Base-by-base conservation (phyloP, 257 asterid genomes). In the Plantago major region DNA sequence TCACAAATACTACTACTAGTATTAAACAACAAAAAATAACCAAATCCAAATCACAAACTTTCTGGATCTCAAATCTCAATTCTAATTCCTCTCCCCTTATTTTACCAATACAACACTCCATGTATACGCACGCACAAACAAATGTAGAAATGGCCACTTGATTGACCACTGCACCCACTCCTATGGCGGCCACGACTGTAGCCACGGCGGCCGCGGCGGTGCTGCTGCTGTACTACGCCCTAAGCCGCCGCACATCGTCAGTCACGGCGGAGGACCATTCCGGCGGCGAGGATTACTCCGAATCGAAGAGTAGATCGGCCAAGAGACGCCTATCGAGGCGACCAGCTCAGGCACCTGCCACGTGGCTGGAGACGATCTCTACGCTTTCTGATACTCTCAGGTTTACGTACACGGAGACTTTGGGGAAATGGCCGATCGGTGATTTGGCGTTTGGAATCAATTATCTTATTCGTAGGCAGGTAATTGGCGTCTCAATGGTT, bases 361-460 rank as follows among this genome's bases (percentile, higher is more conserved):
- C 99, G 7, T 93, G 99, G 97, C 64, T 93, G 71, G 97, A 93
- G 71, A 93, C 99, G n/a, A 87, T 93, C 18, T 88, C 96, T 11
- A 93, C 99, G 2, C 79, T 93, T 45, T 87, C 99, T 0, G 99
- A 93, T 84, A 89, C 99, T 40, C 95, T 93, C 60, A 80, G 97
- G 49, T 93, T 93, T 71, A 93, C 96, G 19, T 93, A 89, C 73
- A 87, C 99, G 0, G 99, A 93, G 82, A 93, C 99, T 17, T 54
- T 93, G 77, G 99, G 99, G 42, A 93, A 87, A 81, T 93, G 99
- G 99, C 99, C 99, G 18, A 87, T 93, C 52, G 99, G 97, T 4
- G 99, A 93, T 69, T 81, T 93, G 80, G 99, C 99, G 51, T 93
- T 93, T 75, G 99, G 99, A 66, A 93, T 93, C 83, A 89, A 78